A percentile compares a stretch with the other conserved stretches of the same genome.
These are phyloP conservation scores for Halophytophthora batemanensis DNA, from an alignment of 352 stramenopile genomes.

Conservation along the genomic window DNA sequence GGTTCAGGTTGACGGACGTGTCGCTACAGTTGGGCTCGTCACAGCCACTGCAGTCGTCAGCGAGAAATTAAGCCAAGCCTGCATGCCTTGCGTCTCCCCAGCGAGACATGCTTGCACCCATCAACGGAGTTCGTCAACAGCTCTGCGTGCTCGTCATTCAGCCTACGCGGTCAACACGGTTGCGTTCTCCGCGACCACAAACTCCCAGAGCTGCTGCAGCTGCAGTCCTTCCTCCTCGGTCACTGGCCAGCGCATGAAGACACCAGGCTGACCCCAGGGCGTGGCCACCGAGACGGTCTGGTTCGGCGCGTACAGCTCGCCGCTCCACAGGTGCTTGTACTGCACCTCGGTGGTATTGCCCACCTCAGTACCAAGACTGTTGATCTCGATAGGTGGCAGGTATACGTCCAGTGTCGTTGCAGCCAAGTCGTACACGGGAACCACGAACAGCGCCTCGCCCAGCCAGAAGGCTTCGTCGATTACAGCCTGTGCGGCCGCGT, in stretches of 20 bases:
- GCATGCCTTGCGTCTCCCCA: too few relatives aligned
- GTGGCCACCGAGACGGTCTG: conserved; percentile 20
- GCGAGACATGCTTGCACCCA: too few relatives aligned
- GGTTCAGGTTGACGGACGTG: too few relatives aligned
- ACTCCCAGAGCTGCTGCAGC: conserved; percentile 17
- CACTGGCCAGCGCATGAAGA: conserved; percentile 27
- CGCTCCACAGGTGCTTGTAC: conserved; percentile 23
- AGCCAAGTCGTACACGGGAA: conserved; percentile 24
- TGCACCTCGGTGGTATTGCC: conserved; percentile 12
- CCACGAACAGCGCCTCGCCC: conserved; percentile 23
- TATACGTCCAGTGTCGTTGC: conserved; percentile 21
- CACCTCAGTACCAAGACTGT: conserved; percentile 15
- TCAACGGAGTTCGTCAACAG: too few relatives aligned
- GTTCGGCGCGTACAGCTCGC: conserved; percentile 12
- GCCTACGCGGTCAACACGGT: conserved; percentile 6
- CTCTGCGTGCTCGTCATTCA: too few relatives aligned
- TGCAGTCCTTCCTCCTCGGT: conserved; percentile 22
- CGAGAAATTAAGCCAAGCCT: too few relatives aligned
- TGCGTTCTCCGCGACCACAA: conserved; percentile 18
- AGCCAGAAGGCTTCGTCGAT: conserved; percentile 29
- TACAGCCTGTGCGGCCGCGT: conserved; percentile 9
- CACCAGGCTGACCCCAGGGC: conserved; percentile 16
- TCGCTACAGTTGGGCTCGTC: too few relatives aligned
- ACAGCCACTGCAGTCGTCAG: too few relatives aligned
- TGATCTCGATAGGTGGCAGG: conserved; percentile 22